A percentile compares a stretch with the other conserved stretches of the same genome.
Evolutionary conservation across 768 basidiomycete genomes (phyloP).

Genomic region (Auriscalpium microsporum): DNA sequence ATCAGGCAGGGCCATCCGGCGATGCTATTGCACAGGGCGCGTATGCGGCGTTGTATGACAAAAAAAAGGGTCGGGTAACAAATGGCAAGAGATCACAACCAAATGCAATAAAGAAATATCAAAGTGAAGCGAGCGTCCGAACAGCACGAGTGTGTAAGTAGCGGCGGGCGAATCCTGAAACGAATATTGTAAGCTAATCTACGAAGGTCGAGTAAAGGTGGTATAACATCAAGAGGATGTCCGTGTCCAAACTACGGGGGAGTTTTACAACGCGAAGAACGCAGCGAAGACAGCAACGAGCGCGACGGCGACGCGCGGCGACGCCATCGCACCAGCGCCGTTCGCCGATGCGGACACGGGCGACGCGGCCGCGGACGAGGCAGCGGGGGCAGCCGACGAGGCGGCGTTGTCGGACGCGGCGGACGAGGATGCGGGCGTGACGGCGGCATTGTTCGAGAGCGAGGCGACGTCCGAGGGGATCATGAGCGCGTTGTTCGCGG

Average conservation of each 20-base stretch:
- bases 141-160: neutral
- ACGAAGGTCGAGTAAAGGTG: neutral
- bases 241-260: neutral
- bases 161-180: neutral
- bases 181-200: neutral
- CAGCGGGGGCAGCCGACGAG: conserved; percentile 14
- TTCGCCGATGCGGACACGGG: conserved; percentile 18
- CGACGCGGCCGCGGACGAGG: conserved; percentile 12
- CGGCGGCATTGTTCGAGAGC: conserved; percentile 28
- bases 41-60: conserved; percentile 2
- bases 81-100: conserved; percentile 6
- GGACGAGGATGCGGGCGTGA: conserved; percentile 21
- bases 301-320: conserved; percentile 42
- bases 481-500: conserved; percentile 41
- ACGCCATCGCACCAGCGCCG: conserved; percentile 39
- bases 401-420: conserved; percentile 10
- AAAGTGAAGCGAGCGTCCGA: conserved; percentile 6
- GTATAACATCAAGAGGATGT: neutral
- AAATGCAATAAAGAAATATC: conserved; percentile 3
- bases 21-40: neutral
- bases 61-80: neutral
- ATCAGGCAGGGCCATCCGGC: neutral
- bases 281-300: conserved; percentile 41
- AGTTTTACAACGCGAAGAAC: conserved; percentile 32
- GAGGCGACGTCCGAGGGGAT: conserved; percentile 50